Evolutionary conservation across 2,329 filamentous ascomycete species (phyloP).

Genomic region (Colletotrichum filicis): DNA sequence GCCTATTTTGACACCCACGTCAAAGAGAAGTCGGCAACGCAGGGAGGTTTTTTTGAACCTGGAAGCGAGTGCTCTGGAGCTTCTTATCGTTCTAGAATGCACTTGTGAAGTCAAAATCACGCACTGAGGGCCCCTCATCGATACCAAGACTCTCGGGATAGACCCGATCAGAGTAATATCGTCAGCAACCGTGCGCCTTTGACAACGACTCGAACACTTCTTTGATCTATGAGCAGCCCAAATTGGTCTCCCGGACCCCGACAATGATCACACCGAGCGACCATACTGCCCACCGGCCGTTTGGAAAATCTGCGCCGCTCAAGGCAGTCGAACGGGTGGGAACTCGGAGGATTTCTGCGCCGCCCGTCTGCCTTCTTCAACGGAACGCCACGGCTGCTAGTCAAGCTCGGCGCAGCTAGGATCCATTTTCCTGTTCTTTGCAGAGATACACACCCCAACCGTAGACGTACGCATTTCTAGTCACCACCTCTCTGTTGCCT

Average conservation of each 20-base stretch:
- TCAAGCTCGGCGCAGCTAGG: not conserved
- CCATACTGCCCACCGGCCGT: not conserved
- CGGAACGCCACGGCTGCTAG: not conserved
- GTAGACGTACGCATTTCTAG: too few relatives aligned
- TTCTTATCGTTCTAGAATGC: constrained; percentile 17
- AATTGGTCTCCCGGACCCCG: not conserved
- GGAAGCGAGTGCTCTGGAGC: not conserved
- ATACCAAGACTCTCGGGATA: not conserved
- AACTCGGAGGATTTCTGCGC: not conserved
- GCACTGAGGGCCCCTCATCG: not conserved
- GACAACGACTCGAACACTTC: not conserved
- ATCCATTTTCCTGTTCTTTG: not conserved
- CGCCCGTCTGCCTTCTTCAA: not conserved
- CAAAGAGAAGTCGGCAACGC: not conserved
- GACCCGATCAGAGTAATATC: not conserved
- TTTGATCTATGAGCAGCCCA: not conserved
- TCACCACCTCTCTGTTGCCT: too few relatives aligned
- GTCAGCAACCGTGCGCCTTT: not conserved
- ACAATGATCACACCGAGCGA: not conserved
- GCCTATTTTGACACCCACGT: not conserved
- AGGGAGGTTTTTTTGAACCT: not conserved
- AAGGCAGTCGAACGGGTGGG: not conserved
- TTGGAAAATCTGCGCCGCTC: not conserved
- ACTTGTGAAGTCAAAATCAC: not conserved
- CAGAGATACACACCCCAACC: not conserved